Percentiles rank a stretch among this genome's conserved stretches.
Conservation (phyloP, 1,139 yeast genomes). For the Pichia cactophila region DNA sequence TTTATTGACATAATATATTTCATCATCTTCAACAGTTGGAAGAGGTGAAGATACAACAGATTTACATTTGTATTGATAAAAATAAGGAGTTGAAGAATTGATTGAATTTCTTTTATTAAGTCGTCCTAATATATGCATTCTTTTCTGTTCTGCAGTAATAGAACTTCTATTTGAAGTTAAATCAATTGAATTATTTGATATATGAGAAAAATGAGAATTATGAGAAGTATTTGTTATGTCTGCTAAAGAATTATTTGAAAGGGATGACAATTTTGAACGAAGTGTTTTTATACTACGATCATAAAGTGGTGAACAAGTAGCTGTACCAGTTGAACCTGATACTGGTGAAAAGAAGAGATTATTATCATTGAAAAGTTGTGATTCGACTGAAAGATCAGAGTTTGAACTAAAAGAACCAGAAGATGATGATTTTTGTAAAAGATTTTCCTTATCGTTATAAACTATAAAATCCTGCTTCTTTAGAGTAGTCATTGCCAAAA, state of each 20-base stretch:
- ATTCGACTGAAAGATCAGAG: not conserved
- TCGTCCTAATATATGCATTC: constrained; percentile 4
- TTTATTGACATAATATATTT: not conserved
- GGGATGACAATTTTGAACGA: not conserved
- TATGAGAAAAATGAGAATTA: constrained; percentile 5
- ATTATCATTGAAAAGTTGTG: constrained; percentile 7
- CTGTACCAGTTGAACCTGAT: not conserved
- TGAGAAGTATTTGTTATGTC: constrained; percentile 1
- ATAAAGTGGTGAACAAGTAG: not conserved
- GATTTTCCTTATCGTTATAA: not conserved
- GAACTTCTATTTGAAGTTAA: not conserved
- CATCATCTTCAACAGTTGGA: not conserved
- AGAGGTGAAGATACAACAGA: not conserved
- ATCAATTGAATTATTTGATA: not conserved
- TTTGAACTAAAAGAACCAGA: not conserved
- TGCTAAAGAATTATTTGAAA: not conserved
- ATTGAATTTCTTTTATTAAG: constrained; percentile 9
- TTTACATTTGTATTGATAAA: constrained; percentile 9
- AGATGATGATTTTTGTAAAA: not conserved
- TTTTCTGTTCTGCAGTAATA: constrained; percentile 8
- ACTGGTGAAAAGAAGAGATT: constrained; percentile 3
- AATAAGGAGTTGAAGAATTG: constrained; percentile 11
- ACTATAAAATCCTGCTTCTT: not conserved
- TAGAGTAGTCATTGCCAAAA: not conserved
- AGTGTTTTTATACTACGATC: not conserved